Base-by-base conservation (phyloP, 2,329 filamentous ascomycete genomes). In the Fusarium sp. region DNA sequence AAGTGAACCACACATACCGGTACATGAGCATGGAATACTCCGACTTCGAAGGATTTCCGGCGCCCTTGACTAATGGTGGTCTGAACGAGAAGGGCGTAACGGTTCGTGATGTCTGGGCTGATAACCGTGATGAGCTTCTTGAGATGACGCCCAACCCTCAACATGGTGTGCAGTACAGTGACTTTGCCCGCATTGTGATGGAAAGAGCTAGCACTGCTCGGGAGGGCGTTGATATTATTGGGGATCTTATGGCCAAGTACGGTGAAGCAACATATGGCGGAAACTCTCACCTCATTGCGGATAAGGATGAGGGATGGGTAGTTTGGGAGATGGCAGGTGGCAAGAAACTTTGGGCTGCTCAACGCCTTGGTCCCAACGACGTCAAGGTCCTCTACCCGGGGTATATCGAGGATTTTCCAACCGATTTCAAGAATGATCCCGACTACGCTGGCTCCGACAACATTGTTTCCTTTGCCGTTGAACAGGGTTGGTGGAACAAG, bases 301-400 rank as follows among this genome's bases (percentile, higher is more conserved):
- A 72, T 17, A 68, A 71, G 15, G 65, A 71, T 3, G 70, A 72
- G 35, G 70, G 70, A 0, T 72, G 70, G 70, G 39, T 72, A 2
- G 70, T 72, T 5, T 72, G 70, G 70, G 70, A 72, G 4, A 72
- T 72, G 70, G 70, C 70, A 1, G 70, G 70, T 1, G 70, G 70
- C 0, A 46, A 61, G 13, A 71, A 71, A 2, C 70, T 72, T 3
- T 72, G 70, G 70, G 70, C 70, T 17, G 70, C 70, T 3, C 68
- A 72, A 11, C 65, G 68, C 7, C 68, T 73, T 13, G 70, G 70
- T 2, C 50, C 70, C 0, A 62, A 70, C 3, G 65, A 72, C 10
- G 70, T 73, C 28, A 72, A 71, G 9, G 70, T 73, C 0, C 52
- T 72, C 0, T 72, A 72, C 30, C 70, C 70, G 0, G 70, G 70